phyloP scores from a whole-genome alignment of 2,329 filamentous ascomycete genomes.

The Fusarium decemcellulare region DNA sequence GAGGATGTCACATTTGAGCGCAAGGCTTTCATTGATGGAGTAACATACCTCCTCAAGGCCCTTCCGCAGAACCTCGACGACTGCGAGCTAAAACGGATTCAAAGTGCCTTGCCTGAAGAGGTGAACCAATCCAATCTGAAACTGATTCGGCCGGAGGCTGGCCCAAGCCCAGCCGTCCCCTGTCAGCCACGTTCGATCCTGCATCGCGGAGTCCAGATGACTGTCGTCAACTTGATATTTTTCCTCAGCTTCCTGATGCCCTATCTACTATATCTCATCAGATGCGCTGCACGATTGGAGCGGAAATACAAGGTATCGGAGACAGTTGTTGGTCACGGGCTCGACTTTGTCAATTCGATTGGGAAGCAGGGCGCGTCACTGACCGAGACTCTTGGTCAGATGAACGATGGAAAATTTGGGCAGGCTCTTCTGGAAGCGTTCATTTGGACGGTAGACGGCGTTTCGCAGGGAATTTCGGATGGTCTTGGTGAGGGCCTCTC shows the following conservation, averaged over 20 bases:
- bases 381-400: slow-evolving; percentile 68
- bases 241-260: slow-evolving; percentile 73
- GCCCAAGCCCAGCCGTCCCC: neutral
- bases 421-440: slow-evolving; percentile 68
- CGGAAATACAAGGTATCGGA: slow-evolving; percentile 78
- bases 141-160: slow-evolving; percentile 6
- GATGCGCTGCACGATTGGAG: slow-evolving; percentile 73
- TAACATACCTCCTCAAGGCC: slow-evolving; percentile 75
- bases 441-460: slow-evolving; percentile 73
- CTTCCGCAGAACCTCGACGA: slow-evolving; percentile 70
- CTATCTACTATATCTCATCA: slow-evolving; percentile 69
- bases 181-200: slow-evolving; percentile 62
- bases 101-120: slow-evolving; percentile 45
- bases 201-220: slow-evolving; percentile 69
- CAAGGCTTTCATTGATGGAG: slow-evolving; percentile 74
- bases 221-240: slow-evolving; percentile 72
- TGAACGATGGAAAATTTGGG: slow-evolving; percentile 77
- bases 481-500: slow-evolving; percentile 63
- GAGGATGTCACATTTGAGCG: slow-evolving; percentile 59
- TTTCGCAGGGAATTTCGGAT: slow-evolving; percentile 77
- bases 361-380: slow-evolving; percentile 69
- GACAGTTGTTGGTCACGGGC: slow-evolving; percentile 76
- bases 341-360: slow-evolving; percentile 71
- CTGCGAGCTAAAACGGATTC: slow-evolving; percentile 63
- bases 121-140: slow-evolving; percentile 14